phyloP scores from a whole-genome alignment of 768 basidiomycete genomes.

The Psilocybe azurescens region DNA sequence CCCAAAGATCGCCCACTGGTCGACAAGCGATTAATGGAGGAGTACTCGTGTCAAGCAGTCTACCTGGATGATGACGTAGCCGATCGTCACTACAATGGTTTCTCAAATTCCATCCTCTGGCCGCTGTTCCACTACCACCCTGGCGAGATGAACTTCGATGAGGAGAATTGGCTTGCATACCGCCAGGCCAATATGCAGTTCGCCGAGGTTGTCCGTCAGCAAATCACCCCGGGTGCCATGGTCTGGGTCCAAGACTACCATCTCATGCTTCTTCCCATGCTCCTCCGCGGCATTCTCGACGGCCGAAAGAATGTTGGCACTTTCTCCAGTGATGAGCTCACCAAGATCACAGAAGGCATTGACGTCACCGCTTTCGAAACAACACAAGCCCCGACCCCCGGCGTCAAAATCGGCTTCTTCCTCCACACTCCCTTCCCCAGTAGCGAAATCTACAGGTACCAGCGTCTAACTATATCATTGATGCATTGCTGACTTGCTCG shows the following conservation, averaged over 20 bases:
- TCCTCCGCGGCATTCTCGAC: conserved; percentile 88
- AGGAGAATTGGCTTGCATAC: conserved; percentile 98
- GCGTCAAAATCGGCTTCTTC: conserved; percentile 98
- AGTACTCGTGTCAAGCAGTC: conserved; percentile 97
- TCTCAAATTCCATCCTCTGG: conserved; percentile 99
- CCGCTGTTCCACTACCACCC: conserved; percentile 99
- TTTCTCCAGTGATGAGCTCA: conserved; percentile 63
- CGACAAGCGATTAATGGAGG: conserved; percentile 90
- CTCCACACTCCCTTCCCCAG: conserved; percentile 98
- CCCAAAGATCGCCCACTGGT: conserved; percentile 89
- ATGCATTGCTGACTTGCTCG: conserved; percentile 11
- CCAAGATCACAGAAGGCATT: conserved; percentile 75
- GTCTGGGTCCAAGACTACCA: conserved; percentile 99
- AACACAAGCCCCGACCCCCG: conserved; percentile 48
- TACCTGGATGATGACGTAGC: conserved; percentile 98
- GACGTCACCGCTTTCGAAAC: conserved; percentile 51
- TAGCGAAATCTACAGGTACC: conserved; percentile 93
- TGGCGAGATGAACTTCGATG: conserved; percentile 99
- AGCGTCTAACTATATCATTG: conserved; percentile 4
- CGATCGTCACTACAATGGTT: conserved; percentile 98
- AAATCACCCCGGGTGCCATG: conserved; percentile 87
- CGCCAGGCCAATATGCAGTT: conserved; percentile 96
- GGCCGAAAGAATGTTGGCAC: conserved; percentile 62
- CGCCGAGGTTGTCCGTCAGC: conserved; percentile 84
- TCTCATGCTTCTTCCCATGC: conserved; percentile 96